A percentile compares a stretch with the other conserved stretches of the same genome.
Evolutionary conservation across 805 yeast species (phyloP).

Genomic region (Starmera pachycereana): DNA sequence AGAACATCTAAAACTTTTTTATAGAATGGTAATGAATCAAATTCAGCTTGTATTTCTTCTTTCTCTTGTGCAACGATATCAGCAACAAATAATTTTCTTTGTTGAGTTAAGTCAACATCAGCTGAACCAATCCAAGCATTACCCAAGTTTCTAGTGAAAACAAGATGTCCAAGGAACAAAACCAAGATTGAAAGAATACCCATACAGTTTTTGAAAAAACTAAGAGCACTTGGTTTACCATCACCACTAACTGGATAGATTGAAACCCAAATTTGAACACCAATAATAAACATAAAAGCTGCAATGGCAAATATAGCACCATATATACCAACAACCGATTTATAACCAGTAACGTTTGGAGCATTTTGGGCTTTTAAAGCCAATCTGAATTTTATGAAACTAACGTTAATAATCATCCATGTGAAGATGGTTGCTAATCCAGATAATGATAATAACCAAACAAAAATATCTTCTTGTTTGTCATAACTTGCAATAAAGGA

Average conservation of each 20-base stretch:
- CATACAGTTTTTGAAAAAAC: constrained; percentile 43
- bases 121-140: constrained; percentile 24
- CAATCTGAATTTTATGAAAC: constrained; percentile 46
- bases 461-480: constrained; percentile 46
- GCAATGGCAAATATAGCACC: constrained; percentile 42
- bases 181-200: constrained; percentile 36
- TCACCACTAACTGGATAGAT: constrained; percentile 42
- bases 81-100: constrained; percentile 38
- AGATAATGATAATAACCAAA: constrained; percentile 54
- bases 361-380: constrained; percentile 45
- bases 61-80: constrained; percentile 34
- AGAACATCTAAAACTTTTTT: constrained; percentile 22
- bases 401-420: constrained; percentile 46
- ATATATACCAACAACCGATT: constrained; percentile 37
- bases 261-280: constrained; percentile 59
- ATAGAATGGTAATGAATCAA: constrained; percentile 21
- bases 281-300: constrained; percentile 36
- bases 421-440: constrained; percentile 56
- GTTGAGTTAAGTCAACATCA: constrained; percentile 48
- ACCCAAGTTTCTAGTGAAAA: constrained; percentile 26
- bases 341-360: constrained; percentile 37
- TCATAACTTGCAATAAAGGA: constrained; percentile 56
- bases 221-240: constrained; percentile 22
- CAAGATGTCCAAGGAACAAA: constrained; percentile 34
- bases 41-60: constrained; percentile 19